Evolutionary conservation across 192 early-diverging fungal genomes (phyloP), one percentile per base, ranked within the genome.

Genomic region (Gamsiella multidivaricata): DNA sequence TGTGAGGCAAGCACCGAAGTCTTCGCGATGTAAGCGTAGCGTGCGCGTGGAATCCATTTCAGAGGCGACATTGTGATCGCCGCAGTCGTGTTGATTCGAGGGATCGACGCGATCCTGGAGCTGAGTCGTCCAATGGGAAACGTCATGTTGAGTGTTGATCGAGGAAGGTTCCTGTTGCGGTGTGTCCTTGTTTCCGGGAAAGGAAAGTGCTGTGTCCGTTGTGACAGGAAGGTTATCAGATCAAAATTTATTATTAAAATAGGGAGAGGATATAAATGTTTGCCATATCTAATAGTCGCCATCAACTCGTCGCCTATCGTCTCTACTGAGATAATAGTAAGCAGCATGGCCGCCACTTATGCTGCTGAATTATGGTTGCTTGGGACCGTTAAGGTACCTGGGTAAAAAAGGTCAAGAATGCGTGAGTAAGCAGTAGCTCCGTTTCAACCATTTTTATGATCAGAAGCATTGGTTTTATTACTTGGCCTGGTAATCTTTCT

Each of bases 401-500:
- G 12, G 7, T 8, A 50, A 53, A 18, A 9, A 46, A 12, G 45
- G 9, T 41, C n/a, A n/a, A 41, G 39, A 41, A 41, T 14, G 39
- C 39, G 39, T 41, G 14, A 41, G 39, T 7, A 10, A 10, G 37
- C 37, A n/a, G n/a, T n/a, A n/a, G n/a, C n/a, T n/a, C n/a, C n/a
- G n/a, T n/a, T n/a, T n/a, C n/a, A n/a, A n/a, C n/a, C n/a, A n/a
- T n/a, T n/a, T n/a, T n/a, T n/a, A n/a, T n/a, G n/a, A n/a, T n/a
- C n/a, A n/a, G n/a, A n/a, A n/a, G n/a, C n/a, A 49, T 49, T 43
- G 23, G 12, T 3, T 43, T 8, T 20, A 60, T 39, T 82, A 82
- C 73, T 86, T 84, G 39, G 49, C 12, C 26, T 78, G 75, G 42
- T 83, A 82, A 63, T 83, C 78, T 41, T 70, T 81, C 51, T 86